Evolutionary conservation across 345 rosid species (phyloP).

Genomic region (Laguncularia racemosa): DNA sequence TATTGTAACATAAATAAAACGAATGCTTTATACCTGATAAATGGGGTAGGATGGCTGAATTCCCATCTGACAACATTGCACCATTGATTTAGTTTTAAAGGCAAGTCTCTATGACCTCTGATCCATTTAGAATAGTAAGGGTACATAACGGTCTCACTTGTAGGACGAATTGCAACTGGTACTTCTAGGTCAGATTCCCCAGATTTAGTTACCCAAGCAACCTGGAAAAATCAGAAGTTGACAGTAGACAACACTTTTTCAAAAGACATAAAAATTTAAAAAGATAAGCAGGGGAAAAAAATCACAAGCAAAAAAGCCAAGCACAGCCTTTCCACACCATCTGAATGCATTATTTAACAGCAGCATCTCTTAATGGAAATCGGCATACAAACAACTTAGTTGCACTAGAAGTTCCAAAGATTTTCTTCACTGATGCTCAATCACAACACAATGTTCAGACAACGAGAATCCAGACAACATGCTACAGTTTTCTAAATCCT

Average conservation of each 20-base stretch:
- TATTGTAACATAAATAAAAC: neutral
- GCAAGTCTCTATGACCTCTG: conserved; percentile 95
- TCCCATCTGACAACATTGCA: conserved; percentile 99
- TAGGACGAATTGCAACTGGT: conserved; percentile 94
- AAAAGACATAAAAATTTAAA: neutral
- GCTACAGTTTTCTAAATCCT: no score
- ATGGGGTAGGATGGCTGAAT: conserved; percentile 98
- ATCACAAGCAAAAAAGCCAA: no score
- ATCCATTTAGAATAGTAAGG: conserved; percentile 98
- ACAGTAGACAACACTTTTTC: no score
- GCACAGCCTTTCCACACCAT: no score
- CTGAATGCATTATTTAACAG: no score
- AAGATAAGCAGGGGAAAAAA: neutral
- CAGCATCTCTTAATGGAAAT: no score
- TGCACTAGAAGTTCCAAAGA: no score
- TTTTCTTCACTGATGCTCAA: no score
- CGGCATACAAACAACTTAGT: no score
- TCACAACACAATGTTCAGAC: no score
- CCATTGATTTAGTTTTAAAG: conserved; percentile 95
- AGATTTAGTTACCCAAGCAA: conserved; percentile 96
- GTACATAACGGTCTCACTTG: conserved; percentile 98
- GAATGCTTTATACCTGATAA: conserved; percentile 63
- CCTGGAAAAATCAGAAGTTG: conserved; percentile 29
- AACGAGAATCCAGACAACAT: no score
- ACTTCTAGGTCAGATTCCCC: conserved; percentile 88